phyloP scores from a whole-genome alignment of 371 early-diverging fungal species.

The Amoeboaphelidium occidentale region DNA sequence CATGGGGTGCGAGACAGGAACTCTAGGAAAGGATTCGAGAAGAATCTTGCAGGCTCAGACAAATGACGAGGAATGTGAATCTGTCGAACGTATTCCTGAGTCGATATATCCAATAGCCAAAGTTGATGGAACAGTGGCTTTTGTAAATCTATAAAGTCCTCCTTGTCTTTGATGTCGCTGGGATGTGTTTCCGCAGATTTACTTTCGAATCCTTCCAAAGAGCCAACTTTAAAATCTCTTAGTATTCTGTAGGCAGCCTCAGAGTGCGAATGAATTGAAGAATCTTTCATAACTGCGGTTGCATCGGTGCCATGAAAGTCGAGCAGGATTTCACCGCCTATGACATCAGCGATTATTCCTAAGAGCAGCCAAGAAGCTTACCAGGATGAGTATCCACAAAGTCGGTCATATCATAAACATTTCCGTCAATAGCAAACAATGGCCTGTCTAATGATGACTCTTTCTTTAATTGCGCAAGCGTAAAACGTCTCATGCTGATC shows the following conservation, averaged over 20 bases:
- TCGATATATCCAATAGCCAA: constrained; percentile 33
- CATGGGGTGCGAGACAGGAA: constrained; percentile 63
- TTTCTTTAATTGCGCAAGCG: no score
- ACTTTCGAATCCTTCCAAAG: constrained; percentile 10
- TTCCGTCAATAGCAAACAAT: constrained; percentile 31
- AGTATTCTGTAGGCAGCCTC: constrained; percentile 60
- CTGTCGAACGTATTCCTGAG: constrained; percentile 53
- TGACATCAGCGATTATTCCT: no score
- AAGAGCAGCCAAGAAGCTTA: no score
- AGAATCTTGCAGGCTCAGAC: constrained; percentile 48
- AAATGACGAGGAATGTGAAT: constrained; percentile 71
- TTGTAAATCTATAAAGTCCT: constrained; percentile 45
- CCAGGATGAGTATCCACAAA: constrained; percentile 63
- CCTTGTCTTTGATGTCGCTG: constrained; percentile 1
- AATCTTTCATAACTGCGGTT: constrained; percentile 43
- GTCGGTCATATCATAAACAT: constrained; percentile 61
- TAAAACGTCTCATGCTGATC: no score
- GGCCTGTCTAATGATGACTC: background rate
- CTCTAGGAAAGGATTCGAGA: constrained; percentile 38
- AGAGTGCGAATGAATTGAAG: constrained; percentile 46
- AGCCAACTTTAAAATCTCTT: constrained; percentile 49
- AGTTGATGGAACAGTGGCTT: constrained; percentile 65
- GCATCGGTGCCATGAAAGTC: constrained; percentile 49
- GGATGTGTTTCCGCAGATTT: background rate
- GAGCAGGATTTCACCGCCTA: constrained; percentile 39